Conservation (phyloP, 2,329 filamentous ascomycete species). For the Ophiostoma fasciatum region DNA sequence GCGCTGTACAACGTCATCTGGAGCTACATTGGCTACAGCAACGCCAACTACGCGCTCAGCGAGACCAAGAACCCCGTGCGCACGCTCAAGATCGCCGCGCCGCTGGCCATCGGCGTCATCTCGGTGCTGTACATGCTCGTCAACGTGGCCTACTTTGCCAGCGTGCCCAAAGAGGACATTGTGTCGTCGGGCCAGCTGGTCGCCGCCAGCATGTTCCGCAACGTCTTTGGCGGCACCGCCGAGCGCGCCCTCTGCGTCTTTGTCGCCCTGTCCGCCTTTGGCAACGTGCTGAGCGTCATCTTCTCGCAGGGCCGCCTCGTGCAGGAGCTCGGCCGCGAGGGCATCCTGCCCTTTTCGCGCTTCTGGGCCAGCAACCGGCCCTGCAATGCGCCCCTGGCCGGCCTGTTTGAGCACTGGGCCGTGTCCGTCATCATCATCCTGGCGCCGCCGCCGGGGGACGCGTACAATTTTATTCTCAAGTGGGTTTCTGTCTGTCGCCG, state of each 20-base stretch:
- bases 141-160: conserved; percentile 54
- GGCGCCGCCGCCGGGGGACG: conserved; percentile 51
- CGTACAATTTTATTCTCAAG: conserved; percentile 49
- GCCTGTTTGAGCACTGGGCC: conserved; percentile 48
- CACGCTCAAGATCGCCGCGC: conserved; percentile 51
- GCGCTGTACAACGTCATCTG: conserved; percentile 60
- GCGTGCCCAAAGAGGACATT: conserved; percentile 38
- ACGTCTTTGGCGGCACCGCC: conserved; percentile 37
- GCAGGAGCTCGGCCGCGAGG: conserved; percentile 51
- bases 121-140: conserved; percentile 50
- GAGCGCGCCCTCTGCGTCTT: conserved; percentile 49
- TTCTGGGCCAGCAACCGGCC: conserved; percentile 51
- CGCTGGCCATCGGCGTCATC: conserved; percentile 41
- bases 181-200: conserved; percentile 34
- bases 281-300: conserved; percentile 52
- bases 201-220: conserved; percentile 39
- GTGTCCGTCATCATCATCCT: conserved; percentile 52
- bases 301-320: conserved; percentile 54
- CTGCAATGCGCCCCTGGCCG: conserved; percentile 46
- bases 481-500: too few relatives aligned
- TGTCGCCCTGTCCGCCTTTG: conserved; percentile 52
- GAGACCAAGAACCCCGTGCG: conserved; percentile 51
- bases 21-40: conserved; percentile 54
- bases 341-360: conserved; percentile 46
- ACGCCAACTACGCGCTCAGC: conserved; percentile 50